These are phyloP conservation scores for Fusarium oligoseptatum DNA, from an alignment of 2,329 filamentous ascomycete genomes.

Conservation along the genomic window DNA sequence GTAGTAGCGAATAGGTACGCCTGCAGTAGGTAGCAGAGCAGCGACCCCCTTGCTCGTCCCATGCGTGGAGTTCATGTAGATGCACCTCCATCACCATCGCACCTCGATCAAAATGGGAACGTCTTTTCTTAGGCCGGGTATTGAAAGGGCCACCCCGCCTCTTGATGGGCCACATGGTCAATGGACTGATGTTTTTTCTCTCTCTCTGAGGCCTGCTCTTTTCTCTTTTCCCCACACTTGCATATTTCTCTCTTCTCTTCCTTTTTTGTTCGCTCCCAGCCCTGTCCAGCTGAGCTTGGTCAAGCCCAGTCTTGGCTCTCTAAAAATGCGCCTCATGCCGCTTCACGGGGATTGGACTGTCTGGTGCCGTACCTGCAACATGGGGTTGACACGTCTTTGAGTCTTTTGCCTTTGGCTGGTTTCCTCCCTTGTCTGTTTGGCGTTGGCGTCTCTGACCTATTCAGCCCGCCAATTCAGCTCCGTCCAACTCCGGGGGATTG, in stretches of 20 bases:
- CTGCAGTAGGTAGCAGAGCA: not conserved
- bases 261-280: slow-evolving; percentile 5
- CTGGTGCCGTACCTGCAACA: not conserved
- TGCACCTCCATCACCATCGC: slow-evolving; percentile 22
- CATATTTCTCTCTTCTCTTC: slow-evolving; percentile 16
- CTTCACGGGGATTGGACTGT: not conserved
- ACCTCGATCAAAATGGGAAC: slow-evolving; percentile 14
- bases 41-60: slow-evolving; percentile 33
- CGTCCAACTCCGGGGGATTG: slow-evolving; percentile 41
- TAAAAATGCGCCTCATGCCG: not conserved
- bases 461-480: slow-evolving; percentile 39
- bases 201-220: slow-evolving; percentile 3
- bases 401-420: not conserved
- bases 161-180: slow-evolving; percentile 4
- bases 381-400: not conserved
- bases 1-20: slow-evolving; percentile 14
- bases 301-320: slow-evolving; percentile 21
- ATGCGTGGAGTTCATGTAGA: slow-evolving; percentile 46
- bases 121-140: slow-evolving; percentile 9
- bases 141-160: slow-evolving; percentile 2
- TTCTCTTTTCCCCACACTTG: slow-evolving; percentile 8
- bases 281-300: slow-evolving; percentile 39
- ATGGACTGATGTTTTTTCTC: slow-evolving; percentile 39
- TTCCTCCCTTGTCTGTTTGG: not conserved
- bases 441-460: slow-evolving; percentile 2